These are phyloP conservation scores for Marchantia polymorpha DNA, from an alignment of 225 moss, liverwort and hornwort species.

Conservation along the genomic window DNA sequence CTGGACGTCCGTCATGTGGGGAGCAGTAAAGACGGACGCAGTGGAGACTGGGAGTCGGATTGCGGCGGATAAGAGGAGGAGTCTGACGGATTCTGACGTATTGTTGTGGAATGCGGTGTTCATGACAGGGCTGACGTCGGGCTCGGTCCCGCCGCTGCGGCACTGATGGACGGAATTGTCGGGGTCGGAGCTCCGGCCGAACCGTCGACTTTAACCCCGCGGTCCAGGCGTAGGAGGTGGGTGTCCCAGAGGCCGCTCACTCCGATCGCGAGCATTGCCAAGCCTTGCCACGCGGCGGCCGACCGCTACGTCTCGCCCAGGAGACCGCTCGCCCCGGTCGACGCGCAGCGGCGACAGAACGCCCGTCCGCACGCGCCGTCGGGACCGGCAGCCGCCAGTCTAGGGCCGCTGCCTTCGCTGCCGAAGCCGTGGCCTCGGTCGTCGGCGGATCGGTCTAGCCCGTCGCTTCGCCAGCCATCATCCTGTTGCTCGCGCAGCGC, in stretches of 20 bases:
- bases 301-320: slow-evolving; percentile 3
- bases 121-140: no score
- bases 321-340: neutral
- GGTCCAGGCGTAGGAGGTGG: neutral
- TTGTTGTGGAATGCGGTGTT: no score
- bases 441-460: neutral
- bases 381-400: neutral
- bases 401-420: neutral
- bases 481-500: neutral
- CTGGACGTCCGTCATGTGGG: no score
- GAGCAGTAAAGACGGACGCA: no score
- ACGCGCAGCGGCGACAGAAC: neutral
- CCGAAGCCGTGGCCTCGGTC: slow-evolving; percentile 1
- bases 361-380: neutral
- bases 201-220: neutral
- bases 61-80: no score
- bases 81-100: no score
- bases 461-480: neutral
- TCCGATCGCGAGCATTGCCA: neutral
- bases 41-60: no score
- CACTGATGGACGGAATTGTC: no score
- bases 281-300: neutral
- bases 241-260: neutral
- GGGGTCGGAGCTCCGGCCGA: neutral
- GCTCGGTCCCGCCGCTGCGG: no score